Conservation (phyloP, 192 early-diverging fungal genomes). For the Cetraspora pellucida region DNA sequence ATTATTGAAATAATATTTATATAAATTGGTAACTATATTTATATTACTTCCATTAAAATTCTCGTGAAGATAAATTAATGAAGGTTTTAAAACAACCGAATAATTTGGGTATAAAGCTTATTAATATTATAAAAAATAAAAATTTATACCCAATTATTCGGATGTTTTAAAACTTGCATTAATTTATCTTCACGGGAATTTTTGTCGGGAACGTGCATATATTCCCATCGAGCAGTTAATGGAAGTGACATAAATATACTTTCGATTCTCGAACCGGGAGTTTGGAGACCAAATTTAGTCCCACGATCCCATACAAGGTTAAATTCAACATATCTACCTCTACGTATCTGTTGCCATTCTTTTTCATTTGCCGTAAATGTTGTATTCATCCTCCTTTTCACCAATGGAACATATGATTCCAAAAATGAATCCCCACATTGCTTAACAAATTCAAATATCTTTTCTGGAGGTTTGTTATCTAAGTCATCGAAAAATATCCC, state of each 20-base stretch:
- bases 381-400: constrained; percentile 78
- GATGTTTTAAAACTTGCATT: constrained; percentile 77
- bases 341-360: constrained; percentile 92
- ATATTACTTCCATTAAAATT: too few relatives aligned
- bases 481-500: constrained; percentile 99
- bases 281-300: constrained; percentile 97
- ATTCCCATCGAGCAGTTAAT: constrained; percentile 94
- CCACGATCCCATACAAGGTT: constrained; percentile 97
- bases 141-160: constrained; percentile 69
- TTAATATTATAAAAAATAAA: too few relatives aligned
- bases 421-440: constrained; percentile 82
- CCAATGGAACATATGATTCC: constrained; percentile 85
- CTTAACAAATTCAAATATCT: constrained; percentile 83
- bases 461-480: constrained; percentile 69
- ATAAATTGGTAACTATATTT: too few relatives aligned
- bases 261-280: constrained; percentile 95
- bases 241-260: constrained; percentile 94
- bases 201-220: constrained; percentile 70
- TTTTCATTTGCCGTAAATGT: constrained; percentile 77
- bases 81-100: too few relatives aligned
- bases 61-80: too few relatives aligned
- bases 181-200: constrained; percentile 76
- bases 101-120: too few relatives aligned
- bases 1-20: too few relatives aligned
- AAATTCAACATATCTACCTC: constrained; percentile 97